These are phyloP conservation scores for Naganishia vishniacii DNA, from an alignment of 768 basidiomycete genomes.

Conservation along the genomic window DNA sequence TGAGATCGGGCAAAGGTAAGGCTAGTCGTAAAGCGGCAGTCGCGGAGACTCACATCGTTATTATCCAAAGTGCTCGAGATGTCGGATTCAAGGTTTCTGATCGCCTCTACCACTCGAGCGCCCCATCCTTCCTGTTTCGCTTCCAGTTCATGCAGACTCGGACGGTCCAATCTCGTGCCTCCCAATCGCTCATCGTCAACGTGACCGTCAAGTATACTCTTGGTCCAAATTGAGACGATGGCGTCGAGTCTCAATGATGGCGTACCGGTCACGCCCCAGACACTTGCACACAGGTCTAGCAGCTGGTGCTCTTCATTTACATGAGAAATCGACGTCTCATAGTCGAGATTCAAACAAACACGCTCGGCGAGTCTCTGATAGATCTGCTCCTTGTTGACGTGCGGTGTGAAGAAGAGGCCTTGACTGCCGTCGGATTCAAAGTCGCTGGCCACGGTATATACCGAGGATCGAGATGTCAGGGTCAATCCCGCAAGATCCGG, in stretches of 20 bases:
- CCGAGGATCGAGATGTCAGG: conserved; percentile 18
- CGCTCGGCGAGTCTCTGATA: conserved; percentile 18
- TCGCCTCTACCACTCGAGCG: conserved; percentile 31
- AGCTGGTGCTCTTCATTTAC: conserved; percentile 31
- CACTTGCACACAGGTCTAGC: conserved; percentile 37
- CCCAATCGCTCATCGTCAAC: conserved; percentile 22
- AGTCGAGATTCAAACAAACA: conserved; percentile 1
- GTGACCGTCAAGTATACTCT: not conserved
- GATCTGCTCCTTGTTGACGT: conserved; percentile 18
- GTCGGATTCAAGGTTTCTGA: conserved; percentile 33
- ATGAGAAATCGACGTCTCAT: conserved; percentile 7
- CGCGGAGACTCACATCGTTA: conserved; percentile 7
- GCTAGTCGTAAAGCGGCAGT: not conserved
- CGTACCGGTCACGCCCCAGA: conserved; percentile 40
- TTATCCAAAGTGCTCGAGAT: conserved; percentile 18
- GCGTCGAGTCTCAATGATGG: conserved; percentile 38
- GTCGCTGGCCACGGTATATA: not conserved
- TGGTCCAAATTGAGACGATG: conserved; percentile 34
- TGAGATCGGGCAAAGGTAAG: not conserved
- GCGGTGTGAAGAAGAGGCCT: conserved; percentile 24
- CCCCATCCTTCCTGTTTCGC: conserved; percentile 25
- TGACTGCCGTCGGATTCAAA: not conserved
- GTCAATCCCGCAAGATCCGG: conserved; percentile 29
- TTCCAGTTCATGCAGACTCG: not conserved
- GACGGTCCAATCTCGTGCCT: not conserved